phyloP scores from a whole-genome alignment of 2,329 filamentous ascomycete genomes.

The Rhinocladiella similis region DNA sequence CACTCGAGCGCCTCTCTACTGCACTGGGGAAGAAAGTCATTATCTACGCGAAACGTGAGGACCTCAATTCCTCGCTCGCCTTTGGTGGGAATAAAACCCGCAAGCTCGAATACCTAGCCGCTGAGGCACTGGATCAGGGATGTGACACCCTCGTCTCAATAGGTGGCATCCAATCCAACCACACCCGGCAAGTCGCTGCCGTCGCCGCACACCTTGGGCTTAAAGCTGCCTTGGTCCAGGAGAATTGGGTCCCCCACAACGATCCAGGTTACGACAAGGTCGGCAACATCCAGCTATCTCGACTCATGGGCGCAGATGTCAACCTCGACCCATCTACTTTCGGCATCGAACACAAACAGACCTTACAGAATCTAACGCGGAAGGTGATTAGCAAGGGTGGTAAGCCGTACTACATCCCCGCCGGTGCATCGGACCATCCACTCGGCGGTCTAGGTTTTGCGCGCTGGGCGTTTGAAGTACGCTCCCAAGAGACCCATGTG shows the following conservation, averaged over 20 bases:
- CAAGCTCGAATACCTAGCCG: conserved; percentile 68
- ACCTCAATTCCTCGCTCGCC: conserved; percentile 67
- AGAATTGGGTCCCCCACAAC: conserved; percentile 67
- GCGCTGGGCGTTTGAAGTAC: conserved; percentile 69
- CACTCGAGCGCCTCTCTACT: conserved; percentile 63
- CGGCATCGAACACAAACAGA: conserved; percentile 68
- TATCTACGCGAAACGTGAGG: conserved; percentile 71
- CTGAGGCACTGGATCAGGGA: conserved; percentile 59
- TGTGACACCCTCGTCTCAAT: conserved; percentile 66
- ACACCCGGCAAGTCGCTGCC: conserved; percentile 67
- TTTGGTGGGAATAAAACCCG: conserved; percentile 70
- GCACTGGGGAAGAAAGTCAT: conserved; percentile 61
- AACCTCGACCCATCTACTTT: conserved; percentile 61
- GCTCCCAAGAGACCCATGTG: conserved; percentile 60
- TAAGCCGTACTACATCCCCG: conserved; percentile 71
- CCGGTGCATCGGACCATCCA: conserved; percentile 69
- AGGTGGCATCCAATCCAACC: conserved; percentile 69
- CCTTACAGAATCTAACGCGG: conserved; percentile 54
- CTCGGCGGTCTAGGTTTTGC: conserved; percentile 70
- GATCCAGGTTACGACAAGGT: conserved; percentile 63
- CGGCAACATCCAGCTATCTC: conserved; percentile 70
- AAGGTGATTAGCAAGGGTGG: conserved; percentile 56
- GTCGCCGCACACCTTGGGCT: conserved; percentile 61
- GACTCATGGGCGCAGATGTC: conserved; percentile 67
- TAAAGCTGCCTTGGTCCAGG: conserved; percentile 57